These are phyloP conservation scores for Carex sylvatica DNA, from an alignment of 202 grass and related monocot genomes.

Conservation along the genomic window DNA sequence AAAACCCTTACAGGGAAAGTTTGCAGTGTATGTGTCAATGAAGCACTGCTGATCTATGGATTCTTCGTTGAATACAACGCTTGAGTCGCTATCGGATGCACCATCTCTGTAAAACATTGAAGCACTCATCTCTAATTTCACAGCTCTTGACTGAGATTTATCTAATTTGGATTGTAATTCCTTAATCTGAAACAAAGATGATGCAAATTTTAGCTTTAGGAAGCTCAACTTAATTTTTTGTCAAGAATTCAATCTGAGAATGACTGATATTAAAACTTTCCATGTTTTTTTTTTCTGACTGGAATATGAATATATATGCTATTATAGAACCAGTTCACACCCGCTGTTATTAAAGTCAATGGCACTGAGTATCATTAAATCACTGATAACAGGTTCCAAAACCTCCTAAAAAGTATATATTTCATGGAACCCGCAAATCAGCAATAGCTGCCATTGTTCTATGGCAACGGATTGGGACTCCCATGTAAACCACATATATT, in stretches of 20 bases:
- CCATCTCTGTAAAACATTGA: conserved; percentile 53
- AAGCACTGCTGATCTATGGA: conserved; percentile 23
- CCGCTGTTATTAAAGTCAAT: not conserved
- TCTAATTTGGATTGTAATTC: conserved; percentile 58
- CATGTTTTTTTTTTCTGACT: not conserved
- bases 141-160: conserved; percentile 18
- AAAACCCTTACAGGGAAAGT: conserved; percentile 19
- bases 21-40: conserved; percentile 23
- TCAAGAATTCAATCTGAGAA: not conserved
- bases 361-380: not conserved
- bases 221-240: too few relatives aligned
- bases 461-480: not conserved
- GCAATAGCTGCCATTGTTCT: not conserved
- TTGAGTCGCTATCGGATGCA: conserved; percentile 79
- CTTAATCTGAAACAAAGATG: conserved; percentile 44
- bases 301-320: not conserved
- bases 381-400: not conserved
- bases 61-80: conserved; percentile 65
- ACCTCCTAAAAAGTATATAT: not conserved
- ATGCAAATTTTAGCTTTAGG: not conserved
- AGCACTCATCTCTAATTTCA: conserved; percentile 40
- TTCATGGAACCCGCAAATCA: not conserved
- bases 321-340: not conserved
- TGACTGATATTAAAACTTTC: not conserved
- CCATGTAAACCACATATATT: not conserved